A percentile compares a stretch with the other conserved stretches of the same genome.
phyloP scores from a whole-genome alignment of 805 yeast genomes.

The Yarrowia sp. region DNA sequence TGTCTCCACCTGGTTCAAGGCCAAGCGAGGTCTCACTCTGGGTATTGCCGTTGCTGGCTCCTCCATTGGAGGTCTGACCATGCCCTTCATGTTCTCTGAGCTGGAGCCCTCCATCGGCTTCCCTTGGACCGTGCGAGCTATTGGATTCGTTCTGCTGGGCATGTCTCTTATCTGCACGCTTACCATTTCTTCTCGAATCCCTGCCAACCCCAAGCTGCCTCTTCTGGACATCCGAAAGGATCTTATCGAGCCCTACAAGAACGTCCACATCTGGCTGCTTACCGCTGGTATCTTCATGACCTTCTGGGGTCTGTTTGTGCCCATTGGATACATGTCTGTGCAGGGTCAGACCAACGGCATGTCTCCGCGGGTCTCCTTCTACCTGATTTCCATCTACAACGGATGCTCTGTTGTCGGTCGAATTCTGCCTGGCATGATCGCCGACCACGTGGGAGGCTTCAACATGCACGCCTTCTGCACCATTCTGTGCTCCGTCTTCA shows the following conservation, averaged over 20 bases:
- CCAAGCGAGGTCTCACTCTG: conserved; percentile 56
- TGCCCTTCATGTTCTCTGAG: conserved; percentile 53
- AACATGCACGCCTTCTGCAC: conserved; percentile 54
- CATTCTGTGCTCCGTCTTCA: conserved; percentile 45
- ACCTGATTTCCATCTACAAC: conserved; percentile 49
- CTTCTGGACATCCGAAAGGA: conserved; percentile 33
- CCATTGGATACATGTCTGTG: conserved; percentile 55
- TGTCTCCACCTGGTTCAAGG: conserved; percentile 60
- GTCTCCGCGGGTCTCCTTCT: conserved; percentile 34
- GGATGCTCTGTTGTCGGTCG: conserved; percentile 54
- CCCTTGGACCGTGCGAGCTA: conserved; percentile 56
- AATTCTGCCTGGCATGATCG: conserved; percentile 52
- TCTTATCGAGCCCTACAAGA: conserved; percentile 6
- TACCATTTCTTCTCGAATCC: conserved; percentile 40
- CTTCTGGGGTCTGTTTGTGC: conserved; percentile 54
- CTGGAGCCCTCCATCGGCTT: conserved; percentile 51
- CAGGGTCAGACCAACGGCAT: conserved; percentile 45
- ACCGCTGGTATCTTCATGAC: conserved; percentile 39
- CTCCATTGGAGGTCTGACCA: conserved; percentile 61
- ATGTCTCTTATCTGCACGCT: conserved; percentile 38
- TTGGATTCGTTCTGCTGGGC: conserved; percentile 40
- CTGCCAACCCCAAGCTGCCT: conserved; percentile 30
- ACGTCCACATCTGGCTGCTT: conserved; percentile 33
- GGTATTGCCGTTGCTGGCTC: conserved; percentile 68
- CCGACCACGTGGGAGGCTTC: conserved; percentile 56